A percentile compares a stretch with the other conserved stretches of the same genome.
Evolutionary conservation across 305 asterid species (phyloP).

Genomic region (Solanum hybrid): DNA sequence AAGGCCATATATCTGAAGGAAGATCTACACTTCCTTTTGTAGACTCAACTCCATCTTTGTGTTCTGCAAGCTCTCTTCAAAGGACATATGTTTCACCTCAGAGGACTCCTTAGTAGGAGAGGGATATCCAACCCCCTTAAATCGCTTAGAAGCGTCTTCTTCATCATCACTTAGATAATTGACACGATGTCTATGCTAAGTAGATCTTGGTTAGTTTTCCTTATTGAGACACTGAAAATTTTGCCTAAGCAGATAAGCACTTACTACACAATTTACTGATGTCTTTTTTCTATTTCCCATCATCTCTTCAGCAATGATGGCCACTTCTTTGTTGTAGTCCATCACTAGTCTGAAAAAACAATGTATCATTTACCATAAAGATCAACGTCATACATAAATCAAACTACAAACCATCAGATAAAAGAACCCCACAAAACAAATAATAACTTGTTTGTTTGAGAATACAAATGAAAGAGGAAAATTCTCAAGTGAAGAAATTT

Average conservation of each 20-base stretch:
- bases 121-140: conserved; percentile 2
- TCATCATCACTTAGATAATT: conserved; percentile 17
- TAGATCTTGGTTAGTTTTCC: conserved; percentile 11
- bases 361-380: too few relatives aligned
- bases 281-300: too few relatives aligned
- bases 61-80: conserved; percentile 13
- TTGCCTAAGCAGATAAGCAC: neutral
- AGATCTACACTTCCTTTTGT: neutral
- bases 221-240: conserved; percentile 3
- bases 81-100: neutral
- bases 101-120: neutral
- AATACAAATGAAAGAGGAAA: neutral
- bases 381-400: neutral
- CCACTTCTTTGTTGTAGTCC: too few relatives aligned
- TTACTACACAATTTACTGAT: too few relatives aligned
- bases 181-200: conserved; percentile 15
- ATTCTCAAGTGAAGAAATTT: neutral
- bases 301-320: too few relatives aligned
- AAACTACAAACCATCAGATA: neutral
- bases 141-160: conserved; percentile 10
- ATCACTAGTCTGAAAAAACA: too few relatives aligned
- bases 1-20: neutral
- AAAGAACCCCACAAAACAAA: neutral
- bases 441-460: neutral
- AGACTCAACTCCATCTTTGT: conserved; percentile 3